Base-by-base conservation (phyloP, 257 asterid genomes). In the Verbena officinalis region DNA sequence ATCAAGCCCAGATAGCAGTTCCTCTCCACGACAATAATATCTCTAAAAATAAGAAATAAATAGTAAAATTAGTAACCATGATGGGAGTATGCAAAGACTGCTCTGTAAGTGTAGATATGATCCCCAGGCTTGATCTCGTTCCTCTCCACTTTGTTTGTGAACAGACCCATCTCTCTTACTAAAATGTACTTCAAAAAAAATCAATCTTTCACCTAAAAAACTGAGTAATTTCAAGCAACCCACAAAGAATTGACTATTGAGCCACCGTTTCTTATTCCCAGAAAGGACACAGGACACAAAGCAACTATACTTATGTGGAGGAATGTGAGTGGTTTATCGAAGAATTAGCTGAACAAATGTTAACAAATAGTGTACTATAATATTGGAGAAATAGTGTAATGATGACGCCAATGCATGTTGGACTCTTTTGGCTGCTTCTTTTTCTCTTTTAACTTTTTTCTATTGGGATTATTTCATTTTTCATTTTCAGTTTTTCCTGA, bases 61-160 rank as follows among this genome's bases (percentile, higher is more conserved):
- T 8, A 27, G 13, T 11, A 20, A 48, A 24, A 12, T 64, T 51
- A 45, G 33, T 9, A 65, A 87, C 96, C 97, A 65, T 90, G 95
- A 72, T 85, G 97, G 51, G 95, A 85, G 65, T 85, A 85, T 20
- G 88, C 89, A 71, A 87, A 87, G 50, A 80, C 83, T 1, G 91
- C 97, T 77, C 95, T 78, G 75, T 90, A 90, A 57, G 91, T 87
- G 73, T 87, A 90, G 85, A 90, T 87, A 62, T 85, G 95, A 68
- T 82, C 95, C 30, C 95, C 95, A 21, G 95, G 65, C 64, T 77
- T 85, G 73, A 88, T 80, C 66, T 80, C 85, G 67, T 59, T 78
- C 61, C 78, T 75, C 55, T 83, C 87, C 70, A 83, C 96, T 77
- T 81, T 81, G 81, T 89, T 89, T 40, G 91, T 55, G 30, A 89